Conservation (phyloP, 352 stramenopile species). For the Saprolegnia parasitica region DNA sequence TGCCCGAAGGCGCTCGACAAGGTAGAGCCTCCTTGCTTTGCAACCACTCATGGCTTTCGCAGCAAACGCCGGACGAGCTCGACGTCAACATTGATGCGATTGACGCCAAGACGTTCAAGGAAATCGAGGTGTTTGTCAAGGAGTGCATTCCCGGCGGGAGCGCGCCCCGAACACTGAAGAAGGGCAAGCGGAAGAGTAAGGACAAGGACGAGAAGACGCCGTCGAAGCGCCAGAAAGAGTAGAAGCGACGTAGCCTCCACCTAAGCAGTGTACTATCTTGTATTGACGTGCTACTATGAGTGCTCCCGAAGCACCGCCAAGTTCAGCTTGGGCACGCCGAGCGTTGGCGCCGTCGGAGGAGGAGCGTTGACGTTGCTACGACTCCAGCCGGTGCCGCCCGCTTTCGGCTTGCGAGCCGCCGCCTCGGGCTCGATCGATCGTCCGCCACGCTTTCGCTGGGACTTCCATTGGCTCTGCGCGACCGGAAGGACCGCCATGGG, state of each 20-base stretch:
- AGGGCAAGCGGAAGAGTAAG: conserved; percentile 30
- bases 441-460: conserved; percentile 5
- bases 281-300: background rate
- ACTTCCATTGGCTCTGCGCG: conserved; percentile 20
- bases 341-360: background rate
- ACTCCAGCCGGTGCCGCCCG: background rate
- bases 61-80: conserved; percentile 80
- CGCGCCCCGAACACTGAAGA: conserved; percentile 45
- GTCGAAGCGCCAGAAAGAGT: conserved; percentile 27
- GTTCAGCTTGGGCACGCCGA: conserved; percentile 14
- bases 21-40: conserved; percentile 32
- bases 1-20: conserved; percentile 83
- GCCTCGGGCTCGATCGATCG: background rate
- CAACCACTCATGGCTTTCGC: background rate
- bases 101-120: conserved; percentile 84
- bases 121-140: conserved; percentile 73
- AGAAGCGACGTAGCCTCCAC: conserved; percentile 1
- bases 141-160: conserved; percentile 67
- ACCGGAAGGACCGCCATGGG: background rate
- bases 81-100: conserved; percentile 87
- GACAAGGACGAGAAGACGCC: conserved; percentile 26
- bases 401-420: background rate
- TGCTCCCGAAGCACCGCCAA: conserved; percentile 7
- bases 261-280: background rate
- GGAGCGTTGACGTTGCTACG: background rate